Base-by-base conservation (phyloP, 225 moss, liverwort and hornwort genomes). In the Anthoceros angustus region DNA sequence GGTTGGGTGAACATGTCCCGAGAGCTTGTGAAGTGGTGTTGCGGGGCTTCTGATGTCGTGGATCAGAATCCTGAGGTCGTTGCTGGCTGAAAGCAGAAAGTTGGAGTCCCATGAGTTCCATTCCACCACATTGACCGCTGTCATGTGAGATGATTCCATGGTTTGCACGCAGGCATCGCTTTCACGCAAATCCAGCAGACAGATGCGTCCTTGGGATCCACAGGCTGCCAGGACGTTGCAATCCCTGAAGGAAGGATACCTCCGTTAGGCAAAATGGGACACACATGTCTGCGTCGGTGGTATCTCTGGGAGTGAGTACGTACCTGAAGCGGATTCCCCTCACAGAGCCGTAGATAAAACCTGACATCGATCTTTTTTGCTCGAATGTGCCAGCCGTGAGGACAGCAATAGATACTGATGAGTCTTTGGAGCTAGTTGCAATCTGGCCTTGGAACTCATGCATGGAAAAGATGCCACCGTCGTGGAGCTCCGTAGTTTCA, bases 241-340 rank as follows among this genome's bases (percentile, higher is more conserved):
- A 24, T 85, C 84, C 70, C 84, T 84, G 81, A 48, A 66, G 10
- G 10, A 20, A 16, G 48, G 50, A n/a, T 0, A 14, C 0, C 42
- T 18, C 16, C 63, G 39, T 40, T 5, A 16, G 24, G 14, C 6
- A 23, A 15, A n/a, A 39, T 10, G 61, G 0, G 25, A 26, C 48
- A 39, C 2, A 64, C 40, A 40, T 64, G 6, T 6, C 24, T 40
- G 39, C 40, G 65, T 10, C 40, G 5, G 43, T 24, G 64, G 21
- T 8, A 55, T 7, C 48, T 7, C 0, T 0, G 12, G 0, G 25
- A 40, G 5, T 25, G 66, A 8, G 26, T 20, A 15, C 26, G 15
- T 71, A 84, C 84, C 84, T 80, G 75, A 84, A 81, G 65, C 78
- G 76, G 7, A 79, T 72, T 42, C 73, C 74, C 61, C 77, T 70